Evolutionary conservation across 1,284 basidiomycete genomes (phyloP), one percentile per base, ranked within the genome.

Genomic region (Leccinum solheimii): DNA sequence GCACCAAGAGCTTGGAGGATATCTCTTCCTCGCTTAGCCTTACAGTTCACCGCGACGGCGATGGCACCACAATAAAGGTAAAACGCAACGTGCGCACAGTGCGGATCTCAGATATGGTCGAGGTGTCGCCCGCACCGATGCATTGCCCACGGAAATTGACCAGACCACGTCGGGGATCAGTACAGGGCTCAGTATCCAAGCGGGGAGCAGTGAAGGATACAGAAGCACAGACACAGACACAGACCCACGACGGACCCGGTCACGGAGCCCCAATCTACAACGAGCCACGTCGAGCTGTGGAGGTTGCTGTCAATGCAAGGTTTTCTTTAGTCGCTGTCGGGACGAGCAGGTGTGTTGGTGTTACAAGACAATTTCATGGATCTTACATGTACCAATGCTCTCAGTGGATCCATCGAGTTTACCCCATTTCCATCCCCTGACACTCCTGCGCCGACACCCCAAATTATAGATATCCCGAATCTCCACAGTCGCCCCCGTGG

Each of bases 301-400:
- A 78, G 5, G 79, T 92, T 16, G 86, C 90, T 2, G 80, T 96
- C 66, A 98, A 98, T 70, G 81, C 82, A 19, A 89, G 87, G 67
- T 95, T 98, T 70, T 95, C 94, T 32, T 74, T 97, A 55, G 81
- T 95, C 51, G 93, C 94, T 1, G 80, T 96, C 21, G 96, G 96
- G 2, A 90, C 89, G 13, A 78, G 82, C 23, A 83, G 87, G 88
- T 92, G 61, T 64, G 75, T 60, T 48, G 3, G 30, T 32, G 30
- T 32, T 32, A 32, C 30, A 32, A 32, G 30, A 32, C 30, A 32
- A 32, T 32, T 32, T 4, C 49, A 52, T 27, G 23, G 57, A 58
- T 40, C 51, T 56, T 19, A 54, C 3, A 13, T 13, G 55, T 55
- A 48, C 58, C 27, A 45, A 65, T 56, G 5, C 55, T 40, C 51